phyloP scores from a whole-genome alignment of 306 rosid species.

The Hippophae tibetana region DNA sequence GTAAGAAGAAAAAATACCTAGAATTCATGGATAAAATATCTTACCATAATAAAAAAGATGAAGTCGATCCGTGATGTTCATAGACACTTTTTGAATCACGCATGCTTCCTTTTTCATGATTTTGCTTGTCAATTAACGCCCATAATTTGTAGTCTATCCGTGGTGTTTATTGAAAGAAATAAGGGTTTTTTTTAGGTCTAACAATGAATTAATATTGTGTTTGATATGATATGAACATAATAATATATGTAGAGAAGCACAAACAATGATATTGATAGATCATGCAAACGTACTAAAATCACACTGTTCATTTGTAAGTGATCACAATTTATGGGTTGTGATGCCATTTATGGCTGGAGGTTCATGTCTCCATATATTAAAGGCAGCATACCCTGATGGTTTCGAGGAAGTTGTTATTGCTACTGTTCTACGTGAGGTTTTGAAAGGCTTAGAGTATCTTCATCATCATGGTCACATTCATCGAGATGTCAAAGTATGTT shows the following conservation, averaged over 20 bases:
- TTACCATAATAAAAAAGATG: too few relatives aligned
- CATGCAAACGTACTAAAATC: slow-evolving; percentile 90
- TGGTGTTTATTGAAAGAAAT: too few relatives aligned
- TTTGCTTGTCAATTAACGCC: too few relatives aligned
- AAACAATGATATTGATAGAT: slow-evolving; percentile 80
- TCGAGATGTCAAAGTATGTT: slow-evolving; percentile 75
- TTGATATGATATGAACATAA: slow-evolving; percentile 29
- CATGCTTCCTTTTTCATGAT: too few relatives aligned
- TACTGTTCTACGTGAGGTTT: slow-evolving; percentile 59
- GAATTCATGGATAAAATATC: too few relatives aligned
- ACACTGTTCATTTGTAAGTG: slow-evolving; percentile 85
- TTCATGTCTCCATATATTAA: slow-evolving; percentile 85
- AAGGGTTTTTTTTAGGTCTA: too few relatives aligned
- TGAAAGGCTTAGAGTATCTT: slow-evolving; percentile 82
- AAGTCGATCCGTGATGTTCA: too few relatives aligned
- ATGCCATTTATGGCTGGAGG: slow-evolving; percentile 96
- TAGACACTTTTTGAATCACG: too few relatives aligned
- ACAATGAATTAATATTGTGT: background rate
- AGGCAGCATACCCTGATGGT: slow-evolving; percentile 80
- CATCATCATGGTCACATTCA: slow-evolving; percentile 92
- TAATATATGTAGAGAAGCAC: slow-evolving; percentile 79
- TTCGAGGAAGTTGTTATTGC: slow-evolving; percentile 78
- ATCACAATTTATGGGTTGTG: slow-evolving; percentile 83
- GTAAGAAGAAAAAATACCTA: too few relatives aligned
- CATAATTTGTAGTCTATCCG: too few relatives aligned